phyloP scores from a whole-genome alignment of 129 eudicot genomes.

The Tagetes erecta region DNA sequence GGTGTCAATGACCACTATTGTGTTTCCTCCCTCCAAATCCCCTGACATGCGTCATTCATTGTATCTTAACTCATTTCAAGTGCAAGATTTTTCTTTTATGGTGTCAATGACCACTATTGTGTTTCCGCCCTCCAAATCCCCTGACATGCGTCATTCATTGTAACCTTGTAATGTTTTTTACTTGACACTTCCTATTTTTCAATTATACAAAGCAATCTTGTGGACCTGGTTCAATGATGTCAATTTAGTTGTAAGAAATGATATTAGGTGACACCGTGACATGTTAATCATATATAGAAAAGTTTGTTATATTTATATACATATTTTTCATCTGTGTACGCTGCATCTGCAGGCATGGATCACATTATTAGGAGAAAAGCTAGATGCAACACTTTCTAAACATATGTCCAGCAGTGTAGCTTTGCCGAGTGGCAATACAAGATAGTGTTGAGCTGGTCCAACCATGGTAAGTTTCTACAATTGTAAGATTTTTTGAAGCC shows the following conservation, averaged over 20 bases:
- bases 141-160: neutral
- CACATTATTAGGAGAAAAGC: constrained; percentile 78
- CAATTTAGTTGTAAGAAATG: neutral
- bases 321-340: neutral
- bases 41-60: neutral
- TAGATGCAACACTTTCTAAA: constrained; percentile 83
- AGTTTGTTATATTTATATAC: neutral
- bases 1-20: neutral
- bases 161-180: constrained; percentile 4
- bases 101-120: neutral
- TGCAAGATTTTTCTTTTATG: neutral
- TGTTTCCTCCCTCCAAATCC: constrained; percentile 4
- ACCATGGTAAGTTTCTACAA: constrained; percentile 28
- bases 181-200: neutral
- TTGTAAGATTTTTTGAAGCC: neutral
- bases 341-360: constrained; percentile 80
- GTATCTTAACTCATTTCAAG: neutral
- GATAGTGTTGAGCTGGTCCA: constrained; percentile 26
- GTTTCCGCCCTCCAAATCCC: constrained; percentile 5
- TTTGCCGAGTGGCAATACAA: constrained; percentile 30
- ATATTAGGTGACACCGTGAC: neutral
- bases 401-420: constrained; percentile 28
- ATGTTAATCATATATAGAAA: neutral
- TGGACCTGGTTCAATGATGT: constrained; percentile 11
- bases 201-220: neutral